phyloP scores from a whole-genome alignment of 192 early-diverging fungal genomes.

The Dissophora globulifera region DNA sequence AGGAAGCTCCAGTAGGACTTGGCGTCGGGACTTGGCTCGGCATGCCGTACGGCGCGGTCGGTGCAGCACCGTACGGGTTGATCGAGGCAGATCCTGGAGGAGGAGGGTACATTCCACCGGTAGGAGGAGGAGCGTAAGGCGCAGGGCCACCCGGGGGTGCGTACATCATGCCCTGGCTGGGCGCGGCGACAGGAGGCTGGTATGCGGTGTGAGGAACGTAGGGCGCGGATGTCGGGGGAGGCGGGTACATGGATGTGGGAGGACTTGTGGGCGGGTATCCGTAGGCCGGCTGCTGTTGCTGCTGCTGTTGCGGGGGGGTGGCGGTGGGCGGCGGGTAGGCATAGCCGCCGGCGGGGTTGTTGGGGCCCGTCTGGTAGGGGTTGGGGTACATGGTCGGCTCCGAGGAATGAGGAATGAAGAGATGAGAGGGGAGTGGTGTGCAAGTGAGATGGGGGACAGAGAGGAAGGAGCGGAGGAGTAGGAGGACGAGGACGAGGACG shows the following conservation, averaged over 20 bases:
- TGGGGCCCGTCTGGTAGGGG: too few species aligned
- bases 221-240: neutral
- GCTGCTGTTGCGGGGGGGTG: too few species aligned
- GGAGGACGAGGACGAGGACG: too few species aligned
- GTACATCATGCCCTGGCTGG: conserved; percentile 23
- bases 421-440: too few species aligned
- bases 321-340: too few species aligned
- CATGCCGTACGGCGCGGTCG: conserved; percentile 11
- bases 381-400: too few species aligned
- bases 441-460: too few species aligned
- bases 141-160: conserved; percentile 20
- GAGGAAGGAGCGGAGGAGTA: too few species aligned
- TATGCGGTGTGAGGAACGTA: conserved; percentile 14
- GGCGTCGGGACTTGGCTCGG: conserved; percentile 16
- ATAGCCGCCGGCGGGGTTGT: too few species aligned
- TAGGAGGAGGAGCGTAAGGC: neutral
- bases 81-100: conserved; percentile 14
- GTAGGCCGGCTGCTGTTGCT: neutral
- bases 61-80: conserved; percentile 14
- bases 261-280: too few species aligned
- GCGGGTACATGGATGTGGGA: too few species aligned
- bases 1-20: conserved; percentile 11
- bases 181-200: neutral
- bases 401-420: too few species aligned
- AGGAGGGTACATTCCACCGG: conserved; percentile 12